Base-by-base conservation (phyloP, 2,329 filamentous ascomycete species). In the Neoscytalidium dimidiatum region DNA sequence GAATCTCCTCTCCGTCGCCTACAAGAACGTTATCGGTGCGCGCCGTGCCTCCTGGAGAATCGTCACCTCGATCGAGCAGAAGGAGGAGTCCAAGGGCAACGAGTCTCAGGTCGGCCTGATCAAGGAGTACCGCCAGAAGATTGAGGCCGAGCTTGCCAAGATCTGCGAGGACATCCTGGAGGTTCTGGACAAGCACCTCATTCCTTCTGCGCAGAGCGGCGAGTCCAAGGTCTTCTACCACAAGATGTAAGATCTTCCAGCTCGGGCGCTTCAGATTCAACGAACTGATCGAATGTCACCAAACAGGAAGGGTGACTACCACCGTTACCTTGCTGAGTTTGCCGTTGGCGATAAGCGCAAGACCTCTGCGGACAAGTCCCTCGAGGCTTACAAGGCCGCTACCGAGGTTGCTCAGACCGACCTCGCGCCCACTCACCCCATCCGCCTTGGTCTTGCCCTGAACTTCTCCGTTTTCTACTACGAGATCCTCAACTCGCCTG, bases 381-480 rank as follows among this genome's bases (percentile, higher is more conserved):
- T 92, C 81, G 91, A 98, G 84, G 94, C 94, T 70, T 98, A 98
- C 90, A 98, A 98, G 92, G 93, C 92, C 82, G 94, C 94, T 74
- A 98, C 94, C 84, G 94, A 97, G 77, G 94, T 98, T 77, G 95
- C 95, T 74, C 94, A 97, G 86, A 97, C 92, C 71, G 94, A 98
- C 83, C 90, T 98, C 74, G 94, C 94, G 69, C 94, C 94, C 69
- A 98, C 95, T 68, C 94, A 98, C 87, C 94, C 94, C 75, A 98
- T 98, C 85, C 94, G 94, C 77, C 92, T 98, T 71, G 94, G 94
- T 81, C 90, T 98, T 76, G 94, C 94, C 72, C 89, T 98, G 74
- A 98, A 97, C 90, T 97, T 98, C 89, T 97, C 94, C 70, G 94
- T 97, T 76, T 97, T 97, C 87, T 97, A 97, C 89, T 97, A 97